Conservation (phyloP, 129 eudicot species). For the Apium graveolens region DNA sequence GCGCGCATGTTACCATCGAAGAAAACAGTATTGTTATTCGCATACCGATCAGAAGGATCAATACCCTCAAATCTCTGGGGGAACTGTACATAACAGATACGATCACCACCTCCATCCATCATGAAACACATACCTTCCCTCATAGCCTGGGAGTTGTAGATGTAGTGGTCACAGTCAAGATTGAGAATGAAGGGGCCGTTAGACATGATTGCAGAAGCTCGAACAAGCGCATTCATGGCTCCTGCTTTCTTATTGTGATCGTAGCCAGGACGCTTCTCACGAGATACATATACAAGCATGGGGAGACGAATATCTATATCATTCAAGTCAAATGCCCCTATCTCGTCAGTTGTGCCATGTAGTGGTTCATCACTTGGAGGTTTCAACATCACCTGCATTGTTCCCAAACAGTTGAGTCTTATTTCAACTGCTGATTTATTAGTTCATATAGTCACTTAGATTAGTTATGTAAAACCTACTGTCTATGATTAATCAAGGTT, state of each 20-base stretch:
- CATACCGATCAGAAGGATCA: constrained; percentile 56
- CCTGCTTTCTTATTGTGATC: constrained; percentile 79
- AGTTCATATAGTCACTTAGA: not conserved
- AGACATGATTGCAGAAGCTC: constrained; percentile 66
- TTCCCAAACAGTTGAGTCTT: not conserved
- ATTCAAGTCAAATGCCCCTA: constrained; percentile 29
- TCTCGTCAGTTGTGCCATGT: constrained; percentile 25
- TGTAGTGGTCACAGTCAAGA: constrained; percentile 54
- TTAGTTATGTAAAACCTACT: not conserved
- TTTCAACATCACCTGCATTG: constrained; percentile 57
- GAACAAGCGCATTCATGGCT: constrained; percentile 65
- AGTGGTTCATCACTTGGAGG: constrained; percentile 60
- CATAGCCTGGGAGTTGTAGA: constrained; percentile 50
- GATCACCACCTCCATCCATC: constrained; percentile 64
- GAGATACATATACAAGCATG: constrained; percentile 54
- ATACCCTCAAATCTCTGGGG: constrained; percentile 56
- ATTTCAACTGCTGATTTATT: not conserved
- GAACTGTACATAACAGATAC: constrained; percentile 44
- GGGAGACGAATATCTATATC: constrained; percentile 66
- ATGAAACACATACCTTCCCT: constrained; percentile 59
- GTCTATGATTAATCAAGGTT: not conserved
- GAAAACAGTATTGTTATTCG: constrained; percentile 56
- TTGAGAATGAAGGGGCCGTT: constrained; percentile 68
- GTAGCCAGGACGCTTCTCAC: constrained; percentile 67
- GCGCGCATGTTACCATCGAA: constrained; percentile 59